Conservation (phyloP, 441 rosid genomes). For the Syzygium malaccense region DNA sequence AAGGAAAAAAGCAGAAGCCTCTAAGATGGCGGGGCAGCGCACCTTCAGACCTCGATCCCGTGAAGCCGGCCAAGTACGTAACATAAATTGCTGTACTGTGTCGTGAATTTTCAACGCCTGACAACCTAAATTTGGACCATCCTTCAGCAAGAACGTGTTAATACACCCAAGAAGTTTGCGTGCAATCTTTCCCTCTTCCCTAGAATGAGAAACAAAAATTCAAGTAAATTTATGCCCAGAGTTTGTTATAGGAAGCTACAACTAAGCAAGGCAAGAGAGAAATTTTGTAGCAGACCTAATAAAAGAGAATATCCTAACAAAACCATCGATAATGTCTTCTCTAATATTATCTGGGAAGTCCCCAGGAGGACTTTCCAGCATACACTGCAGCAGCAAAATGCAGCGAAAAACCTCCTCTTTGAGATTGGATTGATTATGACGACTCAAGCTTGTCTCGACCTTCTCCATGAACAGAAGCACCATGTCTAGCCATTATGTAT, state of each 20-base stretch:
- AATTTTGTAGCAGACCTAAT: constrained; percentile 39
- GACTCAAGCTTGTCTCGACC: constrained; percentile 51
- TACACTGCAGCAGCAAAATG: constrained; percentile 65
- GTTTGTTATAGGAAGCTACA: neutral
- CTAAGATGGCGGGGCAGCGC: neutral
- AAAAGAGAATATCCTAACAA: constrained; percentile 62
- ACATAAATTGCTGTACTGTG: constrained; percentile 55
- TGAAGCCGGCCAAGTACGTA: constrained; percentile 67
- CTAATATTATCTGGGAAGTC: constrained; percentile 68
- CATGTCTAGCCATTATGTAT: constrained; percentile 44
- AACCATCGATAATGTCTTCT: constrained; percentile 57
- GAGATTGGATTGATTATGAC: constrained; percentile 37
- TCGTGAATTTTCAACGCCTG: constrained; percentile 63
- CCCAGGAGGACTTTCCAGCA: constrained; percentile 87
- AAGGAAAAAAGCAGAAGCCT: constrained; percentile 1
- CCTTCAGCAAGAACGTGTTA: constrained; percentile 68
- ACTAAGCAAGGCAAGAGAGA: neutral
- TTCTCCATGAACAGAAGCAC: constrained; percentile 66
- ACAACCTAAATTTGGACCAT: constrained; percentile 82
- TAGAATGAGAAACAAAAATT: constrained; percentile 22
- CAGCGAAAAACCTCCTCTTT: constrained; percentile 77
- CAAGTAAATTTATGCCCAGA: neutral
- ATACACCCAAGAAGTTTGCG: constrained; percentile 92
- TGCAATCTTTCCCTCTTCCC: constrained; percentile 91
- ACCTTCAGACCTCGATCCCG: constrained; percentile 87